A percentile compares a stretch with the other conserved stretches of the same genome.
These are phyloP conservation scores for Chaetomium fimeti DNA, from an alignment of 495 filamentous ascomycete genomes.

Conservation along the genomic window DNA sequence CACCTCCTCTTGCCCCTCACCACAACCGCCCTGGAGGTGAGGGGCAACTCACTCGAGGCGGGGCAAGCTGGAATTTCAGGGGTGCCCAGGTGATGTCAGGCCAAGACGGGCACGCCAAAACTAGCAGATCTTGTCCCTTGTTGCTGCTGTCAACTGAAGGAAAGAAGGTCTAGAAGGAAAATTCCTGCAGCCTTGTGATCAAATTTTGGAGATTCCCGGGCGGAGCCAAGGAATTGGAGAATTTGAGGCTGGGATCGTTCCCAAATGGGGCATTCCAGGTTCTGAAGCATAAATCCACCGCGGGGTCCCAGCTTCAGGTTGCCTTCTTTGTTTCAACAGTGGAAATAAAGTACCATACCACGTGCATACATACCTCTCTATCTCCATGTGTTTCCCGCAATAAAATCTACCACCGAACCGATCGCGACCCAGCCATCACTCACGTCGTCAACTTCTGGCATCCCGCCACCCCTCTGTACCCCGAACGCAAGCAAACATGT, in stretches of 20 bases:
- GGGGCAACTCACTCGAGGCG: conserved; percentile 16
- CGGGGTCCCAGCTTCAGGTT: not conserved
- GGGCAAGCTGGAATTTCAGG: conserved; percentile 21
- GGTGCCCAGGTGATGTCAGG: conserved; percentile 30
- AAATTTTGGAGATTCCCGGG: conserved; percentile 13
- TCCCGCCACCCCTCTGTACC: no score
- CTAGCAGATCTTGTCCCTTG: conserved; percentile 10
- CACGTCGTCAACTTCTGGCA: no score
- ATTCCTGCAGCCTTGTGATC: conserved; percentile 29
- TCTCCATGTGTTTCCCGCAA: not conserved
- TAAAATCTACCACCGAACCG: not conserved
- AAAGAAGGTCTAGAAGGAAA: conserved; percentile 20
- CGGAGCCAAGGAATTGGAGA: conserved; percentile 18
- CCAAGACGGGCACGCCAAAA: conserved; percentile 10
- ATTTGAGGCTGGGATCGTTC: not conserved
- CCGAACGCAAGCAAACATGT: conserved; percentile 29
- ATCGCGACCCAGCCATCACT: not conserved
- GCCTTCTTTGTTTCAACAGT: not conserved
- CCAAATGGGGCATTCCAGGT: no score
- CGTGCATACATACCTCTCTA: no score
- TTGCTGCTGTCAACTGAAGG: not conserved
- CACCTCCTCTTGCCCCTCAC: no score
- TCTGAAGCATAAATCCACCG: not conserved
- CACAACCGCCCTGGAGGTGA: not conserved
- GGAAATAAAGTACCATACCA: no score